Base-by-base conservation (phyloP, 768 basidiomycete species). In the Lentinus brumalis region DNA sequence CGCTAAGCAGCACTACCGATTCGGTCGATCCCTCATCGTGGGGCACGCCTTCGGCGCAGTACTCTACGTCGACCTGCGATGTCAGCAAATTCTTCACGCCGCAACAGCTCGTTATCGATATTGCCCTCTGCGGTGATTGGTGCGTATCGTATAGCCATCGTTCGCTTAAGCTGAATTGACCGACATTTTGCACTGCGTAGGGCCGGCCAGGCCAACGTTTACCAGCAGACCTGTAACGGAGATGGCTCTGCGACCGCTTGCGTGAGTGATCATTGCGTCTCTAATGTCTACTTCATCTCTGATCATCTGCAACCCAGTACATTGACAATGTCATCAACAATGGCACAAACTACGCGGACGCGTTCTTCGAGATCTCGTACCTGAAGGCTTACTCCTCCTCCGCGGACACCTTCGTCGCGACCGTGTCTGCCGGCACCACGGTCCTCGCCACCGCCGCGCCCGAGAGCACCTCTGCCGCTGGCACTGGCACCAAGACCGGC, bases 321-420 rank as follows among this genome's bases (percentile, higher is more conserved):
- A 75, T 81, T 46, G 77, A 80, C 62, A 80, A 80, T 66, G 83
- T 86, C 14, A 76, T 80, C 39, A 79, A 82, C 47, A 73, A 79
- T 49, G 74, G 78, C 50, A 72, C 77, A 15, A 74, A 76, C 52
- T 83, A 76, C 71, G 77, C 78, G 63, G 62, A 74, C n/a, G 83
- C 83, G 1, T 86, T 81, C 71, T 89, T 87, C 63, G 86, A 88
- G 71, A 77, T 89, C 68, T 76, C 78, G 46, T 84, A 82, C 62
- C 71, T 90, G 55, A 82, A 83, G 14, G 82, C 83, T 4, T 87
- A 85, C 56, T 56, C 62, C 11, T 56, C 62, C 9, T 42, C 55
- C 39, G 32, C 56, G 10, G 50, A 53, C 0, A 46, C 38, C 42
- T 32, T 63, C 32, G 35, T 51, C 35, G 53, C 62, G 12, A 44